Conservation (phyloP, 2,329 filamentous ascomycete genomes). For the Fusarium ramigenum region DNA sequence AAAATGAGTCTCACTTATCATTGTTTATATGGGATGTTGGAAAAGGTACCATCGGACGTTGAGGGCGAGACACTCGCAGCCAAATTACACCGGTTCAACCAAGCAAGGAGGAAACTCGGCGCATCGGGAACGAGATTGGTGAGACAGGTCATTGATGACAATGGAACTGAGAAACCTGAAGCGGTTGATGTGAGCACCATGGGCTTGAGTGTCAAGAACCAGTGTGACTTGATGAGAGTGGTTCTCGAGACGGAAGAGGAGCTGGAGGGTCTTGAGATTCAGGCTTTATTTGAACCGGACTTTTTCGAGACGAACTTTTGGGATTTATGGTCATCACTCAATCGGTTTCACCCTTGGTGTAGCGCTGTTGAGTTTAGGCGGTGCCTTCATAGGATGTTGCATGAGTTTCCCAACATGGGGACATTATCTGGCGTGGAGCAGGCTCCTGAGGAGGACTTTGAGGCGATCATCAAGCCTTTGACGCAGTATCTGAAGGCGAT, state of each 20-base stretch:
- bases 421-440: conserved; percentile 39
- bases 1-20: conserved; percentile 42
- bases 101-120: conserved; percentile 35
- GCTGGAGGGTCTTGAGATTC: conserved; percentile 41
- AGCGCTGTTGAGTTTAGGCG: conserved; percentile 42
- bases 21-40: conserved; percentile 41
- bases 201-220: conserved; percentile 44
- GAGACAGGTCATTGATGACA: conserved; percentile 28
- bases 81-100: conserved; percentile 38
- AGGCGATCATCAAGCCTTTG: conserved; percentile 41
- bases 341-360: conserved; percentile 43
- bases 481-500: conserved; percentile 41
- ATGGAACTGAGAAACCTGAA: conserved; percentile 33
- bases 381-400: conserved; percentile 40
- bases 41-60: conserved; percentile 35
- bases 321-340: conserved; percentile 43
- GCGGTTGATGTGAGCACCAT: conserved; percentile 41
- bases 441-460: conserved; percentile 41
- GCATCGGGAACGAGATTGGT: conserved; percentile 40
- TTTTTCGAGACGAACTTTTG: conserved; percentile 44
- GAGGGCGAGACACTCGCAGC: conserved; percentile 38
- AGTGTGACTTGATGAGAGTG: conserved; percentile 42
- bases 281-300: conserved; percentile 39
- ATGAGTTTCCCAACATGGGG: conserved; percentile 44
- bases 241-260: conserved; percentile 42